phyloP scores from a whole-genome alignment of 148 eudicot genomes.

The Cornus kousa region DNA sequence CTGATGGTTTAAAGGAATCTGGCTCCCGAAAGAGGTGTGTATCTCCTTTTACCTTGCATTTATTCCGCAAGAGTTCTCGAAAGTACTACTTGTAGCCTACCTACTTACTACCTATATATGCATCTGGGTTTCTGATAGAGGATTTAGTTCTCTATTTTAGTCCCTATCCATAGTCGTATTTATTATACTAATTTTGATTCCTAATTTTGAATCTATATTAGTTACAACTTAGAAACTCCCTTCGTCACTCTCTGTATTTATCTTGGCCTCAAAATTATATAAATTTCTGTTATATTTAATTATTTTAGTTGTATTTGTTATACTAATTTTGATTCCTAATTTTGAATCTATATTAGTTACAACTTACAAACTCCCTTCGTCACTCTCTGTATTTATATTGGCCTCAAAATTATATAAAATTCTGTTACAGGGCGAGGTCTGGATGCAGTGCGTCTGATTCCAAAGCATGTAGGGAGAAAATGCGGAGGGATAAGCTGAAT shows the following conservation, averaged over 20 bases:
- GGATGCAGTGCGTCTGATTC: constrained; percentile 33
- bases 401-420: neutral
- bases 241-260: neutral
- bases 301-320: too few relatives aligned
- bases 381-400: neutral
- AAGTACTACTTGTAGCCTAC: neutral
- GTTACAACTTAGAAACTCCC: neutral
- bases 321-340: too few relatives aligned
- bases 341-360: too few relatives aligned
- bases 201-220: too few relatives aligned
- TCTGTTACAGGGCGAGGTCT: constrained; percentile 27
- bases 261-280: neutral
- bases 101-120: neutral
- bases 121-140: neutral
- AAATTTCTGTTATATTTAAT: neutral
- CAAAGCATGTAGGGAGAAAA: constrained; percentile 54
- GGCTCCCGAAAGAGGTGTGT: constrained; percentile 21
- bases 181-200: too few relatives aligned
- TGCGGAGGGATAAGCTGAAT: constrained; percentile 40
- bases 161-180: neutral
- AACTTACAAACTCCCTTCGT: neutral
- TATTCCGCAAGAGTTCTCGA: neutral
- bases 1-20: constrained; percentile 3
- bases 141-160: neutral
- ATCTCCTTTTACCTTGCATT: neutral